phyloP scores from a whole-genome alignment of 208 protist genomes.

The Leishmania amazonensis region DNA sequence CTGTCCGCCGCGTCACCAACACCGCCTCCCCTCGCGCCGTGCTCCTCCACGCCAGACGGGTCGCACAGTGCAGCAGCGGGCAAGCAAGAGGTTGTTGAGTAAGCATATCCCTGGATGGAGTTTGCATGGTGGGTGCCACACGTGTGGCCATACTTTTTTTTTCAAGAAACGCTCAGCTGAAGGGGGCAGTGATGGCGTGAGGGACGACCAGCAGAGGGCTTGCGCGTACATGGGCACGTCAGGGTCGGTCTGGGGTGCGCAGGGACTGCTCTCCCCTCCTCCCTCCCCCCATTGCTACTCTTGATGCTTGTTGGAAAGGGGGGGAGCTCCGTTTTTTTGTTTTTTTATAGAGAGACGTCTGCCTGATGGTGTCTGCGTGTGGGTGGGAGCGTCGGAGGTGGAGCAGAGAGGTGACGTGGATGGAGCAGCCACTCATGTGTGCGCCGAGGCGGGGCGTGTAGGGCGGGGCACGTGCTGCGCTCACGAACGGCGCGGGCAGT shows the following conservation, averaged over 20 bases:
- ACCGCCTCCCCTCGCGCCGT: not conserved
- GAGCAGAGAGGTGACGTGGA: not conserved
- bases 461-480: not conserved
- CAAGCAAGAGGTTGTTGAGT: slow-evolving; percentile 3
- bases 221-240: not conserved
- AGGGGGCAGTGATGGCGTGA: not conserved
- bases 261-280: not conserved
- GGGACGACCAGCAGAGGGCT: not conserved
- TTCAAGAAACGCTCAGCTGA: not conserved
- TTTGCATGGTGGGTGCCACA: not conserved
- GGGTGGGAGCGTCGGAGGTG: not conserved
- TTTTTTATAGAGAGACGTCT: too few relatives aligned
- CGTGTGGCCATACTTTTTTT: not conserved
- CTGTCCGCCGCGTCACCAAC: not conserved
- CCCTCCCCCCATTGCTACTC: not conserved
- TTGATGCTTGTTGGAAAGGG: too few relatives aligned
- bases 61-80: not conserved
- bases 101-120: not conserved
- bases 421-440: not conserved
- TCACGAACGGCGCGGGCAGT: not conserved
- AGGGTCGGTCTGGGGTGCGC: not conserved
- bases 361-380: not conserved
- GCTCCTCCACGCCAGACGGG: slow-evolving; percentile 9
- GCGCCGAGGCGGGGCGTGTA: not conserved
- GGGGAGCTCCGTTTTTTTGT: too few relatives aligned